phyloP scores from a whole-genome alignment of 176 grass and related monocot genomes.

The Metroxylon sagu region DNA sequence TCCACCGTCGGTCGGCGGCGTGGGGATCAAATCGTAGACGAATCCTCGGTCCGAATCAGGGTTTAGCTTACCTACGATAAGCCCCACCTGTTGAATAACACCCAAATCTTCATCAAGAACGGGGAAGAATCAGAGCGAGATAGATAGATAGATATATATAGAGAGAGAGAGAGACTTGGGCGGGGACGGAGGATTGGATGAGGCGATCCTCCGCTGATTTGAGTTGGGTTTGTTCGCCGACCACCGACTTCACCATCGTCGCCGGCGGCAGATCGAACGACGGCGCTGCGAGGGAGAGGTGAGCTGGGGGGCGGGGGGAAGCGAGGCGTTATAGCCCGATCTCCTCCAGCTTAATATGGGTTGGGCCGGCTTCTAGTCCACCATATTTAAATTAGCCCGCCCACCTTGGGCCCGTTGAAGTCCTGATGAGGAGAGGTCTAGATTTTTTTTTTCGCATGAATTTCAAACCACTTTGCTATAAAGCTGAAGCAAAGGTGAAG shows the following conservation, averaged over 20 bases:
- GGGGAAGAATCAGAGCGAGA: neutral
- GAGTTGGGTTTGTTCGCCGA: conserved; percentile 61
- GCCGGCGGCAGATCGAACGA: neutral
- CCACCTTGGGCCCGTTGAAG: no score
- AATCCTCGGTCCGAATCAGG: conserved; percentile 55
- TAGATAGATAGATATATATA: neutral
- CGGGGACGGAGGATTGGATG: conserved; percentile 17
- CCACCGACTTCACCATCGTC: conserved; percentile 66
- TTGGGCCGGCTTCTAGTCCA: no score
- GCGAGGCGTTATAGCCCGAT: no score
- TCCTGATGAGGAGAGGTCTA: no score
- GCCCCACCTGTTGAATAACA: conserved; percentile 38
- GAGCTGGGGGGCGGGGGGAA: no score
- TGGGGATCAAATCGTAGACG: conserved; percentile 78
- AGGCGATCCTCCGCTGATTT: conserved; percentile 55
- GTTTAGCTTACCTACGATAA: conserved; percentile 77
- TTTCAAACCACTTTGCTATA: no score
- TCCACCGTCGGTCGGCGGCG: conserved; percentile 61
- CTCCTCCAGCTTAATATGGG: no score
- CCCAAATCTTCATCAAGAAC: neutral
- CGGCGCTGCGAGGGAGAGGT: no score
- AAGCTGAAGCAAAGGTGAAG: no score
- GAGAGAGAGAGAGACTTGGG: neutral
- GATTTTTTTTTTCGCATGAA: no score
- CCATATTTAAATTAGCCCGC: no score